A percentile compares a stretch with the other conserved stretches of the same genome.
Evolutionary conservation across 768 basidiomycete species (phyloP).

Genomic region (Boletus pseudo-olivaceus): DNA sequence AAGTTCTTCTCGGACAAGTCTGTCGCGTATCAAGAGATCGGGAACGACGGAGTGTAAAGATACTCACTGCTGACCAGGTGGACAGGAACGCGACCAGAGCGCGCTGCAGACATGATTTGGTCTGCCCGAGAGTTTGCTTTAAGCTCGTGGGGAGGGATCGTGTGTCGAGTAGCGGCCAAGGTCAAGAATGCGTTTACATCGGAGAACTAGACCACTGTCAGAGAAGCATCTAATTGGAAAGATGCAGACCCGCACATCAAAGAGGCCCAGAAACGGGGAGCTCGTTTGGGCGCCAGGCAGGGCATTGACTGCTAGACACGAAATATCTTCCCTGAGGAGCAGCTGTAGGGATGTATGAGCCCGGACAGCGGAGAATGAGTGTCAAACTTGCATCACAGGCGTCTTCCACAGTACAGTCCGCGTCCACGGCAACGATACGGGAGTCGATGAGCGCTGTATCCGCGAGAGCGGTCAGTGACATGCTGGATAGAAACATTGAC

Average conservation of each 20-base stretch:
- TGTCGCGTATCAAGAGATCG: conserved; percentile 25
- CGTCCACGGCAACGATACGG: conserved; percentile 60
- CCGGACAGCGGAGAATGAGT: background rate
- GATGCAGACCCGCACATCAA: conserved; percentile 55
- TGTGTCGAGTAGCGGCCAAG: conserved; percentile 76
- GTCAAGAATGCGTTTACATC: conserved; percentile 89
- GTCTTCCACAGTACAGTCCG: conserved; percentile 75
- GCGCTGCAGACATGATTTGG: conserved; percentile 71
- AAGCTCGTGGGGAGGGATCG: conserved; percentile 57
- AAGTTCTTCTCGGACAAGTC: conserved; percentile 87
- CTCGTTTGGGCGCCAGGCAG: conserved; percentile 19
- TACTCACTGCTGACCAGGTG: conserved; percentile 73
- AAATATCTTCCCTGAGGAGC: conserved; percentile 57
- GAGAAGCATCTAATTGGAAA: background rate
- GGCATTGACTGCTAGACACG: conserved; percentile 61
- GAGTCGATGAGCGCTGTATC: conserved; percentile 65
- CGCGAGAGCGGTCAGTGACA: background rate
- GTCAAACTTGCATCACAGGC: conserved; percentile 64
- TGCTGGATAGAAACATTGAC: background rate
- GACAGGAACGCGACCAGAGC: conserved; percentile 69
- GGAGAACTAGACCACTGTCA: conserved; percentile 52
- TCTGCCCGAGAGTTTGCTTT: conserved; percentile 56
- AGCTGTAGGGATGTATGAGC: conserved; percentile 36
- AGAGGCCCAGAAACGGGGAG: conserved; percentile 52
- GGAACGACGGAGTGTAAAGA: background rate